phyloP scores from a whole-genome alignment of 2,329 filamentous ascomycete species.

The Canariomyces notabilis region DNA sequence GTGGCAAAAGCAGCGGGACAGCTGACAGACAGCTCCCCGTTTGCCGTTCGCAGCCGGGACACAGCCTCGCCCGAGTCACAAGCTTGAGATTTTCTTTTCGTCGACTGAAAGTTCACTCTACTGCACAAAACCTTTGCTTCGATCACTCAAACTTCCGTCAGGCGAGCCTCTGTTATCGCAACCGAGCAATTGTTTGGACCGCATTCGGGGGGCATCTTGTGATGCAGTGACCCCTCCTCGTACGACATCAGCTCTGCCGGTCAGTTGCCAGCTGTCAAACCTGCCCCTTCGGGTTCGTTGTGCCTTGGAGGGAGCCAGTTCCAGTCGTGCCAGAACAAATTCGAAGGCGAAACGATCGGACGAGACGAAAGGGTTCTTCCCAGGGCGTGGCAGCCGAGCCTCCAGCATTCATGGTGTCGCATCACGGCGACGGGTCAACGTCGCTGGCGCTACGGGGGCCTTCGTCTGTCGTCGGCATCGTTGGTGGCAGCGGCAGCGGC shows the following conservation, averaged over 20 bases:
- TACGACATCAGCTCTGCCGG: slow-evolving; percentile 15
- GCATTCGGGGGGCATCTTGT: not conserved
- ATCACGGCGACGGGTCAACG: slow-evolving; percentile 28
- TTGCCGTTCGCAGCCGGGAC: slow-evolving; percentile 21
- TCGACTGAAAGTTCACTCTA: not conserved
- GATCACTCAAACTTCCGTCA: not conserved
- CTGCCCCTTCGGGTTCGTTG: slow-evolving; percentile 3
- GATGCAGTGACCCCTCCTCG: slow-evolving; percentile 18
- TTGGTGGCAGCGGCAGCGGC: slow-evolving; percentile 22
- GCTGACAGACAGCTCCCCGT: slow-evolving; percentile 5
- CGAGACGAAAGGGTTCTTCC: slow-evolving; percentile 1
- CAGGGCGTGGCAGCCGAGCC: slow-evolving; percentile 6
- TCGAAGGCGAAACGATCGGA: not conserved
- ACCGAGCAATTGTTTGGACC: not conserved
- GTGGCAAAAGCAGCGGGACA: slow-evolving; percentile 3
- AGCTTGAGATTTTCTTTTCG: slow-evolving; percentile 9
- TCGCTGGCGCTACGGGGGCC: slow-evolving; percentile 32
- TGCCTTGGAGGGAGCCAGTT: slow-evolving; percentile 19
- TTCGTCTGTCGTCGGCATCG: slow-evolving; percentile 29
- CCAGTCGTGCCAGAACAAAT: not conserved
- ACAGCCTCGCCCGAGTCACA: slow-evolving; percentile 22
- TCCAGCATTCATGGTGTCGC: slow-evolving; percentile 31
- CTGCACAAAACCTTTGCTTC: not conserved
- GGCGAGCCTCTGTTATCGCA: slow-evolving; percentile 3
- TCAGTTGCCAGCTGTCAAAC: slow-evolving; percentile 20